These are phyloP conservation scores for Aspergillus homomorphus DNA, from an alignment of 495 filamentous ascomycete species.

Conservation along the genomic window DNA sequence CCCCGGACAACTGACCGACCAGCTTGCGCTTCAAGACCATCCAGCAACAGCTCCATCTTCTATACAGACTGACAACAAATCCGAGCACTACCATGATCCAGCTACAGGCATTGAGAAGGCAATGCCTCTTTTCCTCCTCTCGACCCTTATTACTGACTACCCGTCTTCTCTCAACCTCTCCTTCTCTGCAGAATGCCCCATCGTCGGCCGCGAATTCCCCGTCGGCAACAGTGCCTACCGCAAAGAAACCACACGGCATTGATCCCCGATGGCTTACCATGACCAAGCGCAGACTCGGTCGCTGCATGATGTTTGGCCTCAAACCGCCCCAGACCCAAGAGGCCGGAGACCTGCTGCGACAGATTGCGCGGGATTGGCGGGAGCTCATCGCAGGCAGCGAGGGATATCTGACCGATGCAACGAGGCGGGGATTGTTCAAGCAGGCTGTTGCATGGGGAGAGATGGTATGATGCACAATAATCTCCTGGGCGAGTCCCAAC, in stretches of 20 bases:
- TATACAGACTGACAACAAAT: not conserved
- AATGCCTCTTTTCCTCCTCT: conserved; percentile 8
- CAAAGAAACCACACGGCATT: conserved; percentile 34
- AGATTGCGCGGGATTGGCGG: conserved; percentile 72
- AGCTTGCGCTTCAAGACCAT: not conserved
- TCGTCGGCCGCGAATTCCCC: not conserved
- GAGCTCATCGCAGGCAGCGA: conserved; percentile 72
- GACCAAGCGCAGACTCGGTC: conserved; percentile 70
- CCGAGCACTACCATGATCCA: conserved; percentile 11
- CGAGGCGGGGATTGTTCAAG: conserved; percentile 62
- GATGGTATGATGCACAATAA: conserved; percentile 55
- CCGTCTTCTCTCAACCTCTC: conserved; percentile 27
- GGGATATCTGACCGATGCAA: conserved; percentile 70
- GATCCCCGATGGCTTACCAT: conserved; percentile 72
- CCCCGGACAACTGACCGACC: conserved; percentile 1
- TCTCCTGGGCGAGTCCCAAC: not conserved
- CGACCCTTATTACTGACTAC: conserved; percentile 2
- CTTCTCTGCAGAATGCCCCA: conserved; percentile 15
- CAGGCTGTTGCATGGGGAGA: conserved; percentile 86
- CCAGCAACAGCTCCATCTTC: not conserved
- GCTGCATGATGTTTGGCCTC: conserved; percentile 79
- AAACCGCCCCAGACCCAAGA: conserved; percentile 55
- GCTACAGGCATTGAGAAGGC: conserved; percentile 18
- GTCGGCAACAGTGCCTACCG: conserved; percentile 15
- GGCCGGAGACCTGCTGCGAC: conserved; percentile 58